These are phyloP conservation scores for Alternaria tenuissima DNA, from an alignment of 2,329 filamentous ascomycete genomes.

Conservation along the genomic window DNA sequence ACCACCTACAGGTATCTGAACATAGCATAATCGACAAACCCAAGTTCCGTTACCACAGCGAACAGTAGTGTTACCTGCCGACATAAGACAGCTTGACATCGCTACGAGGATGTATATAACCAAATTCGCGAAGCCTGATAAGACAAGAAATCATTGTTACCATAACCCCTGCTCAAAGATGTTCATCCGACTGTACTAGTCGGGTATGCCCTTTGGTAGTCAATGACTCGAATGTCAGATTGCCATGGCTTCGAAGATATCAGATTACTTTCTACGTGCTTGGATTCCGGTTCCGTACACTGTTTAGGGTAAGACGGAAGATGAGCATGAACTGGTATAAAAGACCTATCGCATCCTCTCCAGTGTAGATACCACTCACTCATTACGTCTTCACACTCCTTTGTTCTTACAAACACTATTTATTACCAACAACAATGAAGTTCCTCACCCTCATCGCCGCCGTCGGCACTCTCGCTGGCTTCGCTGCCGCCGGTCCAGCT, in stretches of 20 bases:
- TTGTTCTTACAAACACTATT: background rate
- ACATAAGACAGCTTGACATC: too few relatives aligned
- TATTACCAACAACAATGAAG: background rate
- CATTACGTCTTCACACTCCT: background rate
- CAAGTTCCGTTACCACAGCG: background rate
- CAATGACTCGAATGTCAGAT: background rate
- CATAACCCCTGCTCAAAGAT: background rate
- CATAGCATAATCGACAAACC: background rate
- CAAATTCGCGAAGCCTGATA: background rate
- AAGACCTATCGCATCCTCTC: background rate
- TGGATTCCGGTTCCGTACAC: background rate
- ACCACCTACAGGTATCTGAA: background rate
- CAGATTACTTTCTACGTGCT: background rate
- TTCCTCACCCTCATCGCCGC: background rate
- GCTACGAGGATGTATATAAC: rapidly evolving
- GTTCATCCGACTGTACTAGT: background rate
- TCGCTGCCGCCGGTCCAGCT: background rate
- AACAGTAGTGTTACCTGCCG: too few relatives aligned
- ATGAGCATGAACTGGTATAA: background rate
- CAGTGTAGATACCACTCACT: background rate
- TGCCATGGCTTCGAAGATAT: background rate
- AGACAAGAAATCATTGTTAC: background rate
- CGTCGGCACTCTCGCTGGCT: background rate
- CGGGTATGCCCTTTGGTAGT: background rate
- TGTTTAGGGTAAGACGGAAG: background rate